A percentile compares a stretch with the other conserved stretches of the same genome.
phyloP scores from a whole-genome alignment of 148 eudicot genomes.

The Tetragonia tetragonoides region DNA sequence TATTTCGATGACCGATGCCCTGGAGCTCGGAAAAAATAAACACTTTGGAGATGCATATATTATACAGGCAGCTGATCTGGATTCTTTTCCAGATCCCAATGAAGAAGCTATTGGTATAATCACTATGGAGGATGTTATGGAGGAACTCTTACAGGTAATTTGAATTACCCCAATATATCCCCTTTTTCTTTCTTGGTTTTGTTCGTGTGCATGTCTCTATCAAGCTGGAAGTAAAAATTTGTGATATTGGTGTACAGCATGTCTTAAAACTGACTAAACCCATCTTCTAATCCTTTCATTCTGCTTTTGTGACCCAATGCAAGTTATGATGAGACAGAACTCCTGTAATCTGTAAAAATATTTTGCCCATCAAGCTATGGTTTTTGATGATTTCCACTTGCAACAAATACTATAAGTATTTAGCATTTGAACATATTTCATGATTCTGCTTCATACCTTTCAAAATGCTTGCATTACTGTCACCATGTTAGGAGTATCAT shows the following conservation, averaged over 20 bases:
- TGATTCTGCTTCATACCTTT: not conserved
- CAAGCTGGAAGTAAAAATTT: too few relatives aligned
- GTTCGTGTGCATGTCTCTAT: too few relatives aligned
- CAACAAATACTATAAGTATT: too few relatives aligned
- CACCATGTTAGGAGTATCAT: not conserved
- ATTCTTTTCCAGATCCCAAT: slow-evolving; percentile 28
- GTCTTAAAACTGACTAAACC: not conserved
- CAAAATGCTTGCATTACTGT: not conserved
- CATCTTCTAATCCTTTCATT: not conserved
- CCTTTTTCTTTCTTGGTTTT: too few relatives aligned
- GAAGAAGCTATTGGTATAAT: slow-evolving; percentile 76
- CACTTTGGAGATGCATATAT: slow-evolving; percentile 23
- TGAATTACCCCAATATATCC: not conserved
- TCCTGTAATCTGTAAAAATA: too few relatives aligned
- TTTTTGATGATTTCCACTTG: not conserved
- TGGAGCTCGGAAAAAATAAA: slow-evolving; percentile 25
- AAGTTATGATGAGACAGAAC: too few relatives aligned
- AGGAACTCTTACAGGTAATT: slow-evolving; percentile 69
- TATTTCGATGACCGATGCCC: slow-evolving; percentile 23
- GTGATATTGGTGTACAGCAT: not conserved
- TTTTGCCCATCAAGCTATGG: too few relatives aligned
- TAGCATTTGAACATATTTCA: too few relatives aligned
- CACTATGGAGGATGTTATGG: slow-evolving; percentile 89
- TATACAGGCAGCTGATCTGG: slow-evolving; percentile 28
- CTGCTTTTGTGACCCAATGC: not conserved